phyloP scores from a whole-genome alignment of 345 rosid genomes.

The Salix brachista region DNA sequence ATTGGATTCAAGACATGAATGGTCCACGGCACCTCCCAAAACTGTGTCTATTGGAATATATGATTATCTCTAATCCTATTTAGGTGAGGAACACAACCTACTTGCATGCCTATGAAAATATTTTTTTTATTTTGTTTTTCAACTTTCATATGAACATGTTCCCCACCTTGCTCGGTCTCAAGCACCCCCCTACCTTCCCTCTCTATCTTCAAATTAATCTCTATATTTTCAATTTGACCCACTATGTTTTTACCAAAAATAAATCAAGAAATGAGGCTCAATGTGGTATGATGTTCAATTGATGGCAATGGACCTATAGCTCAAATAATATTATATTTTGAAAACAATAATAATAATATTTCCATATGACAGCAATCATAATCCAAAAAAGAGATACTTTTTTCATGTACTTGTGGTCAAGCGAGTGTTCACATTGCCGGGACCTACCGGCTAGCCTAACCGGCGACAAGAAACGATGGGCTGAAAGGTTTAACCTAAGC shows the following conservation, averaged over 20 bases:
- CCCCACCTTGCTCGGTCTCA: conserved; percentile 60
- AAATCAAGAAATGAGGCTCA: not conserved
- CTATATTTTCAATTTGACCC: conserved; percentile 18
- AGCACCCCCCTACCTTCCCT: conserved; percentile 19
- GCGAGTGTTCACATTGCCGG: conserved; percentile 36
- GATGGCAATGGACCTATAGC: not conserved
- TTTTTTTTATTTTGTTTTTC: conserved; percentile 19
- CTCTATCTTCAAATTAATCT: not conserved
- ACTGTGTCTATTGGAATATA: conserved; percentile 31
- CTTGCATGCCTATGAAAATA: conserved; percentile 26
- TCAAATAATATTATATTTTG: not conserved
- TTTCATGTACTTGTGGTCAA: conserved; percentile 42
- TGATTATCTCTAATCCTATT: conserved; percentile 16
- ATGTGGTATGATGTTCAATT: not conserved
- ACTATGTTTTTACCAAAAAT: not conserved
- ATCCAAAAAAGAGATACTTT: conserved; percentile 21
- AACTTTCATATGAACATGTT: conserved; percentile 60
- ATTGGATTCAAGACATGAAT: conserved; percentile 18
- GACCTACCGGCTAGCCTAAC: conserved; percentile 34
- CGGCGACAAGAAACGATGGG: conserved; percentile 57
- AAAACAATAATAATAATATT: not conserved
- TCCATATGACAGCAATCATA: conserved; percentile 47
- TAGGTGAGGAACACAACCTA: conserved; percentile 38
- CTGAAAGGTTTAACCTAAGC: conserved; percentile 47
- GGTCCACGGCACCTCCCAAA: conserved; percentile 40